Base-by-base conservation (phyloP, 805 yeast species). In the Grigorovia humatica region DNA sequence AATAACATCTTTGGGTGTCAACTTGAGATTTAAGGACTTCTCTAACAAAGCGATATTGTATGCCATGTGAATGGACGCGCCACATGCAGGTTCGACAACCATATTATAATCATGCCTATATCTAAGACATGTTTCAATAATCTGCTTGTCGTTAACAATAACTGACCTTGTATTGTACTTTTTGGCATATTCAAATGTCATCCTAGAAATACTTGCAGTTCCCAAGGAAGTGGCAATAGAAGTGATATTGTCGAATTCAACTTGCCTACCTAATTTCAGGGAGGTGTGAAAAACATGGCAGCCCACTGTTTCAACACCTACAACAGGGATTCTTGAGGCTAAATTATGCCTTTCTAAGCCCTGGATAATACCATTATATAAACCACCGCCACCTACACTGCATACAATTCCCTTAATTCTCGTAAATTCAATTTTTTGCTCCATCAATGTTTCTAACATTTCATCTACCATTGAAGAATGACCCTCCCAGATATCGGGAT, bases 31-130 rank as follows among this genome's bases (percentile, higher is more conserved):
- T 38, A 60, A 47, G 3, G 57, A 51, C 1, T 51, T 51, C 46
- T 59, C 60, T 35, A 61, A 29, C 9, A 57, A 35, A 15, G 55
- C 44, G 0, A 54, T 65, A 46, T 73, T 61, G 57, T 74, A 77
- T n/a, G 74, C 75, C 18, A 80, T 71, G 20, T 82, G 75, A 30
- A 83, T 62, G 0, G 87, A 79, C 1, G 85, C 85, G 3, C 88
- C 88, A 64, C 88, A 83, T 1, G 88, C 88, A 0, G 88, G 88
- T 62, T 83, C 88, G 0, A 81, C 77, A 23, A 79, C 69, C 69
- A 57, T 68, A 51, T 77, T 76, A 55, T 72, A 79, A 52, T 79
- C 80, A 2, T 70, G 60, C 7, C 80, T 77, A 57, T 75, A 80
- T 44, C 65, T 69, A 27, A 79, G 59, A 48, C 82, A 74, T 0